A percentile compares a stretch with the other conserved stretches of the same genome.
phyloP scores from a whole-genome alignment of 352 stramenopile genomes.

The Phytopythium oedochilum region DNA sequence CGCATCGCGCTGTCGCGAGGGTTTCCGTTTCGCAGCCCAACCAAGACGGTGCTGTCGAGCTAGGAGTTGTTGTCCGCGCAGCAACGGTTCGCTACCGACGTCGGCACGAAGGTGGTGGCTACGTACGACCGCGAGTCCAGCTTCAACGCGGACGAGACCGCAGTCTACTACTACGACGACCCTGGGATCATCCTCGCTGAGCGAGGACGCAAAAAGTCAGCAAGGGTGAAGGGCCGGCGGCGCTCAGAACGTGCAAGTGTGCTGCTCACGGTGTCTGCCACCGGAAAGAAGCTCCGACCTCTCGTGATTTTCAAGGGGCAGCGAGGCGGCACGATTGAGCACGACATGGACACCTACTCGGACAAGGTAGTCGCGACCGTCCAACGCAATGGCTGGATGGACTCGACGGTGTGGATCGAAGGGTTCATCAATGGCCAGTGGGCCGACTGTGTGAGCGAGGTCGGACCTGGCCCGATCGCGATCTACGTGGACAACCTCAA shows the following conservation, averaged over 20 bases:
- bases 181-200: constrained; percentile 12
- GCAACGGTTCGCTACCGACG: constrained; percentile 1
- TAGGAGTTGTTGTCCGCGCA: constrained; percentile 11
- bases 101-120: not conserved
- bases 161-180: constrained; percentile 13
- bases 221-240: not conserved
- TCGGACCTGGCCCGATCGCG: too few relatives aligned
- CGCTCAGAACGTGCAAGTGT: constrained; percentile 10
- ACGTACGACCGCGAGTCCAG: constrained; percentile 5
- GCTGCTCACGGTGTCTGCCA: constrained; percentile 11
- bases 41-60: constrained; percentile 6
- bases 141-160: constrained; percentile 17
- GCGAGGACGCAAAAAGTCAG: constrained; percentile 4
- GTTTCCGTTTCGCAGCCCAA: constrained; percentile 16
- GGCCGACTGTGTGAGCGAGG: constrained; percentile 2
- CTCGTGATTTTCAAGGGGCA: constrained; percentile 17
- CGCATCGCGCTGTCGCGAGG: constrained; percentile 7
- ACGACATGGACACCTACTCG: constrained; percentile 7
- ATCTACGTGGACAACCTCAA: constrained; percentile 28
- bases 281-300: constrained; percentile 9
- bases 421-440: constrained; percentile 7
- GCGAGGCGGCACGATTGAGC: constrained; percentile 10
- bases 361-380: constrained; percentile 9
- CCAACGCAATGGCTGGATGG: constrained; percentile 22
- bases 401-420: constrained; percentile 11